These are phyloP conservation scores for Yamadazyma philogaea DNA, from an alignment of 805 yeast genomes.

Conservation along the genomic window DNA sequence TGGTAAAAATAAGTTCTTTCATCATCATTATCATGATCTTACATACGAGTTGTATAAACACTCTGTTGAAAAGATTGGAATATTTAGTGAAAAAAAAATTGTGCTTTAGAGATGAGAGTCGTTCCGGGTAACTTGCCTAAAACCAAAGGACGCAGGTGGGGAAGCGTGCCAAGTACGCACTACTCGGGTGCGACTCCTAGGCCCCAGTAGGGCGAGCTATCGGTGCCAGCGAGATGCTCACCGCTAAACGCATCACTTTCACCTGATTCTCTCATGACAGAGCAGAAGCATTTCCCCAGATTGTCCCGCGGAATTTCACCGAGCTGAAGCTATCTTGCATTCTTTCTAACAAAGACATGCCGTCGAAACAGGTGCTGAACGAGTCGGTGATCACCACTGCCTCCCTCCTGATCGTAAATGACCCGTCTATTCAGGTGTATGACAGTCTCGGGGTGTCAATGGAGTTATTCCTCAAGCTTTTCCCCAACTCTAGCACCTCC, in stretches of 20 bases:
- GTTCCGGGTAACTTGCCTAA: conserved; percentile 5
- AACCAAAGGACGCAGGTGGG: background rate
- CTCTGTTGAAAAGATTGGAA: background rate
- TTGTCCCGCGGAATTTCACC: background rate
- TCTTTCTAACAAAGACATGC: conserved; percentile 1
- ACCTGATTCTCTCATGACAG: too few relatives aligned
- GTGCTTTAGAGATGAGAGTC: conserved; percentile 1
- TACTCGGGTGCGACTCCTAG: too few relatives aligned
- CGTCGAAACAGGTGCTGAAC: background rate
- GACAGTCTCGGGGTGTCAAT: conserved; percentile 32
- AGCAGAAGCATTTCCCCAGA: background rate
- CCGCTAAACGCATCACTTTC: too few relatives aligned
- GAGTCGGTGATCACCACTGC: conserved; percentile 20
- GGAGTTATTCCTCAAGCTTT: conserved; percentile 32
- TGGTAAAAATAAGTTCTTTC: conserved; percentile 33
- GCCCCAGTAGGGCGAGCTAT: too few relatives aligned
- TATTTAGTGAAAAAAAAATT: background rate
- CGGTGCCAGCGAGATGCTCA: too few relatives aligned
- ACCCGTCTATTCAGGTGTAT: conserved; percentile 22
- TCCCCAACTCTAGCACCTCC: conserved; percentile 19
- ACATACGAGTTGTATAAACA: conserved; percentile 6
- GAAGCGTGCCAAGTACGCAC: background rate
- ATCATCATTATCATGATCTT: conserved; percentile 24
- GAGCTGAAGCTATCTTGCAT: background rate
- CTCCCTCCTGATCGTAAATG: conserved; percentile 30